Percentiles rank a stretch among this genome's conserved stretches.
Conservation (phyloP, 2,329 filamentous ascomycete species). For the Tolypocladium endophyticum region DNA sequence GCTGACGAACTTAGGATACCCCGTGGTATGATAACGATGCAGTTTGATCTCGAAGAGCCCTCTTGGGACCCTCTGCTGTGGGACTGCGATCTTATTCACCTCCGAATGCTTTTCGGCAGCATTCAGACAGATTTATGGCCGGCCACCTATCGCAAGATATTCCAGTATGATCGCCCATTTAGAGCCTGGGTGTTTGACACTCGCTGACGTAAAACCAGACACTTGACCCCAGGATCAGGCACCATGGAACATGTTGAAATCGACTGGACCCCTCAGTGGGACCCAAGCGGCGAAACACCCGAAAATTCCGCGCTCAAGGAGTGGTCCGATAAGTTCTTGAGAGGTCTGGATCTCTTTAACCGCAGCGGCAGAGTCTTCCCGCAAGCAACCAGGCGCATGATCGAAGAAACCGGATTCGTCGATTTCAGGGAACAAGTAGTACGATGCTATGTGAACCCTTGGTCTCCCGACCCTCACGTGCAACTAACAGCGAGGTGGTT, state of each 20-base stretch:
- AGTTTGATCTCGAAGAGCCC: constrained; percentile 66
- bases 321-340: constrained; percentile 61
- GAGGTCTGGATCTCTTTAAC: constrained; percentile 54
- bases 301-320: constrained; percentile 45
- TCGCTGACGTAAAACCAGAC: constrained; percentile 31
- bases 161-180: constrained; percentile 13
- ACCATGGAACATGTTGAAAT: constrained; percentile 84
- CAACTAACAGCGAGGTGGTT: constrained; percentile 73
- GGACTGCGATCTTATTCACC: constrained; percentile 72
- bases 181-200: background rate
- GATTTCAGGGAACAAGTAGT: constrained; percentile 65
- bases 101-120: constrained; percentile 69
- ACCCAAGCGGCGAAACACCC: constrained; percentile 55
- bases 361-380: constrained; percentile 53
- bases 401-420: constrained; percentile 65
- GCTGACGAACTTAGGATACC: constrained; percentile 49
- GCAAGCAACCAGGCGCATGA: constrained; percentile 39
- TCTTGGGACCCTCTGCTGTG: constrained; percentile 40
- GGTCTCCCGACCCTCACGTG: constrained; percentile 53
- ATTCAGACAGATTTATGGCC: constrained; percentile 60
- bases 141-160: constrained; percentile 60
- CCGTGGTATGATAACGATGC: constrained; percentile 40
- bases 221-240: constrained; percentile 66
- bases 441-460: constrained; percentile 63
- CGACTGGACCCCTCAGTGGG: constrained; percentile 66